A percentile compares a stretch with the other conserved stretches of the same genome.
Conservation (phyloP, 768 basidiomycete genomes). For the Antrodiella citrinella region DNA sequence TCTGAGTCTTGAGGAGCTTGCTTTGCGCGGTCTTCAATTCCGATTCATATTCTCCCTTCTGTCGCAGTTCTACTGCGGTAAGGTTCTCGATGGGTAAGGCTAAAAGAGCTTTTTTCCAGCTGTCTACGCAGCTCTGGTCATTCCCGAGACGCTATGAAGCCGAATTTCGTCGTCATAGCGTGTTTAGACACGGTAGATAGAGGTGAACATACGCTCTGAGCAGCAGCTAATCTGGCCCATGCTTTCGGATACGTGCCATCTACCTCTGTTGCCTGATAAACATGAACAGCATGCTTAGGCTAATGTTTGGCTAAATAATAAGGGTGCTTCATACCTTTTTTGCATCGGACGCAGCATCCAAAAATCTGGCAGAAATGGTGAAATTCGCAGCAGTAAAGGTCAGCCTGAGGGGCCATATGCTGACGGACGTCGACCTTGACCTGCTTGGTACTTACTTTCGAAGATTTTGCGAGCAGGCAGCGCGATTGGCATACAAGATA, state of each 20-base stretch:
- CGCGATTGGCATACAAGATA: conserved; percentile 34
- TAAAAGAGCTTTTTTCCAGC: conserved; percentile 23
- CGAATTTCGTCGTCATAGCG: too few relatives aligned
- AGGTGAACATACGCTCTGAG: neutral
- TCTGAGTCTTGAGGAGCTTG: neutral
- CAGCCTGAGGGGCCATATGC: too few relatives aligned
- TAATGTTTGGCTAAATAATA: neutral
- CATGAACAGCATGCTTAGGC: neutral
- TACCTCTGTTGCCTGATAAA: conserved; percentile 28
- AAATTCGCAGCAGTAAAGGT: too few relatives aligned
- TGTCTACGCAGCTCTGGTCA: conserved; percentile 5
- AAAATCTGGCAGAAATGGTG: conserved; percentile 6
- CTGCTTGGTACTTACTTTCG: neutral
- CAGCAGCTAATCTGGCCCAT: conserved; percentile 33
- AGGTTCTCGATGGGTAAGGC: conserved; percentile 24
- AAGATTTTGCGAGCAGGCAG: conserved; percentile 20
- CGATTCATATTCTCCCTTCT: conserved; percentile 26
- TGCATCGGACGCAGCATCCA: conserved; percentile 9
- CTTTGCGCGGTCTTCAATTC: neutral
- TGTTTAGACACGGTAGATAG: neutral
- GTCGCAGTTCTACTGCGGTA: conserved; percentile 23
- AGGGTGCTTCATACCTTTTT: conserved; percentile 1
- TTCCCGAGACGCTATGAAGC: conserved; percentile 11
- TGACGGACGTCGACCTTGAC: too few relatives aligned
- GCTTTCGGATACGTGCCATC: conserved; percentile 35